Evolutionary conservation across 2,329 filamentous ascomycete species (phyloP).

Genomic region (Biscogniauxia mediterranea): DNA sequence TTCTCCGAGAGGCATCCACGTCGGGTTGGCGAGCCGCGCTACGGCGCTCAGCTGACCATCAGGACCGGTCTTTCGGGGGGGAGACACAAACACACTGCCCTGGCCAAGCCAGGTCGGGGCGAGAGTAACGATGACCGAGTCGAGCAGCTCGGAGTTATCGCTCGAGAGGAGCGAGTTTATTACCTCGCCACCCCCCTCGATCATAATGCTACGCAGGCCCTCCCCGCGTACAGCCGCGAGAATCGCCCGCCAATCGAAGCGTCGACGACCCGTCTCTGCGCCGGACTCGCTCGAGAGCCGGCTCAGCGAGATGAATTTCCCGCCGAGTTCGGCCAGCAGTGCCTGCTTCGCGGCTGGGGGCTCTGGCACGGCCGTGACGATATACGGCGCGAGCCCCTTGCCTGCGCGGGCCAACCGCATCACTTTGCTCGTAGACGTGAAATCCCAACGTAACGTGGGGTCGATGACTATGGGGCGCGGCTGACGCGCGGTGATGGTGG

Average conservation of each 20-base stretch:
- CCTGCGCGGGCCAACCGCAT: constrained; percentile 62
- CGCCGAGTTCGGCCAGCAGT: constrained; percentile 49
- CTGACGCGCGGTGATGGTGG: constrained; percentile 46
- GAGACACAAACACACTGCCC: constrained; percentile 77
- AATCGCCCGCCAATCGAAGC: constrained; percentile 64
- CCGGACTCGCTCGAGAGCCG: constrained; percentile 28
- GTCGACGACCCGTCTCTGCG: constrained; percentile 36
- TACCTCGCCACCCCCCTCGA: constrained; percentile 81
- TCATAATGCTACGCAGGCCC: constrained; percentile 77
- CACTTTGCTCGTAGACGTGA: constrained; percentile 60
- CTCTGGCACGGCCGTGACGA: constrained; percentile 55
- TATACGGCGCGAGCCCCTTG: constrained; percentile 69
- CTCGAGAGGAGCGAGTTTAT: constrained; percentile 77
- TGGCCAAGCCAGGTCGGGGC: constrained; percentile 87
- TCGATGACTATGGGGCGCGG: constrained; percentile 83
- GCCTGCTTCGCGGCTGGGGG: constrained; percentile 43
- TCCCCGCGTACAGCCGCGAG: constrained; percentile 56
- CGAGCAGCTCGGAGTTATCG: constrained; percentile 59
- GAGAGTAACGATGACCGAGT: constrained; percentile 82
- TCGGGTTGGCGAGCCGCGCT: constrained; percentile 63
- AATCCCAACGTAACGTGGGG: constrained; percentile 70
- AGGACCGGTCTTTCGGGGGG: constrained; percentile 53
- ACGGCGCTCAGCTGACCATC: constrained; percentile 56
- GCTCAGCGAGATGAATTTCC: constrained; percentile 47
- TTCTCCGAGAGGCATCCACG: constrained; percentile 76